These are phyloP conservation scores for Leccinum fibrillosum DNA, from an alignment of 768 basidiomycete genomes.

Conservation along the genomic window DNA sequence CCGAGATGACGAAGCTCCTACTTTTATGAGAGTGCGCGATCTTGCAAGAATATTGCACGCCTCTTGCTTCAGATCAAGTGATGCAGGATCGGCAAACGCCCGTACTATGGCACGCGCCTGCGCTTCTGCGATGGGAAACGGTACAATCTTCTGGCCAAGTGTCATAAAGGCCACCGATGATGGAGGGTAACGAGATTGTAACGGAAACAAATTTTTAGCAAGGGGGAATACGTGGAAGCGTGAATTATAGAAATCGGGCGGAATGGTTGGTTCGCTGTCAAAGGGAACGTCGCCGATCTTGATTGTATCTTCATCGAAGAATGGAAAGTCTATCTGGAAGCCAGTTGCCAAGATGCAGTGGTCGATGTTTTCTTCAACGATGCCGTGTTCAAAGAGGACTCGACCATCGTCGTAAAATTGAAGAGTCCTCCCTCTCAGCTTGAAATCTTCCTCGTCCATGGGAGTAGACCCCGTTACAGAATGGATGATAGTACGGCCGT, in stretches of 20 bases:
- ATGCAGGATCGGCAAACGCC: slow-evolving; percentile 49
- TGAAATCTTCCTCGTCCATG: slow-evolving; percentile 35
- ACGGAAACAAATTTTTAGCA: slow-evolving; percentile 65
- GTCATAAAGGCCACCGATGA: slow-evolving; percentile 64
- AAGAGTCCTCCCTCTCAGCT: slow-evolving; percentile 40
- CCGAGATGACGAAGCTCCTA: slow-evolving; percentile 32
- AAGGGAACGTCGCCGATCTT: slow-evolving; percentile 40
- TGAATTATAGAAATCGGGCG: slow-evolving; percentile 57
- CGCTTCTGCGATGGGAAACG: slow-evolving; percentile 75
- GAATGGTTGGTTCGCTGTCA: slow-evolving; percentile 41
- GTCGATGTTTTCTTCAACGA: slow-evolving; percentile 52
- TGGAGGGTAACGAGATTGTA: slow-evolving; percentile 44
- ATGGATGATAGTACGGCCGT: slow-evolving; percentile 49
- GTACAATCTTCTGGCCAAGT: slow-evolving; percentile 55
- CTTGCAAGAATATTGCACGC: slow-evolving; percentile 47
- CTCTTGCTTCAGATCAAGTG: slow-evolving; percentile 49
- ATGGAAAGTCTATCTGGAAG: slow-evolving; percentile 63
- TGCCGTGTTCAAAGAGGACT: slow-evolving; percentile 59
- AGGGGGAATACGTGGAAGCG: slow-evolving; percentile 68
- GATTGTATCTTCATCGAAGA: slow-evolving; percentile 42
- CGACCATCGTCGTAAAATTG: slow-evolving; percentile 41
- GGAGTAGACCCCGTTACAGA: slow-evolving; percentile 41
- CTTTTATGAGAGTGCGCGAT: slow-evolving; percentile 39
- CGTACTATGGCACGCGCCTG: slow-evolving; percentile 66
- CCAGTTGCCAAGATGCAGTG: slow-evolving; percentile 76